Evolutionary conservation across 176 grass and related monocot genomes (phyloP).

Genomic region (Hordeum marinum): DNA sequence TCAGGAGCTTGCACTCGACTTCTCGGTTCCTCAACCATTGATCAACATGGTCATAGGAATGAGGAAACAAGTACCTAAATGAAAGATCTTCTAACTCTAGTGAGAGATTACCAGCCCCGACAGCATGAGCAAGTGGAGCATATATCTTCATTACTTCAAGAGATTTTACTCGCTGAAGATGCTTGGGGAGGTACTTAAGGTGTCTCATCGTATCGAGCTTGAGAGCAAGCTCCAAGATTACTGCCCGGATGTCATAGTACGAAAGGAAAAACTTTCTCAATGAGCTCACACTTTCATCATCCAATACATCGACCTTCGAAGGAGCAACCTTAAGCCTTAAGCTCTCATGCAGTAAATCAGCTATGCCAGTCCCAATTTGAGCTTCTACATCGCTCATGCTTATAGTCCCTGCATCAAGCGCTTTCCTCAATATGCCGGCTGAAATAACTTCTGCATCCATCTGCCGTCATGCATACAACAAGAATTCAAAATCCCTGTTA

Average conservation of each 20-base stretch:
- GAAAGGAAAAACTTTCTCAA: constrained; percentile 82
- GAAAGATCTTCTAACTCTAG: constrained; percentile 90
- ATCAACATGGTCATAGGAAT: constrained; percentile 70
- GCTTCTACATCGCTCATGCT: constrained; percentile 65
- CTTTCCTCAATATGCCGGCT: constrained; percentile 77
- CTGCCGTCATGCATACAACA: constrained; percentile 30
- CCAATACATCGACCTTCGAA: constrained; percentile 64
- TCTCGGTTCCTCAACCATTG: constrained; percentile 73
- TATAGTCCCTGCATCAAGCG: constrained; percentile 65
- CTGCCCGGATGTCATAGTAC: constrained; percentile 86
- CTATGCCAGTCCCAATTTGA: constrained; percentile 54
- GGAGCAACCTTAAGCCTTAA: constrained; percentile 67
- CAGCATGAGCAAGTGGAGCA: constrained; percentile 85
- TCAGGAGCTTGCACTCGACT: constrained; percentile 51
- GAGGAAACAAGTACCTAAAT: constrained; percentile 82
- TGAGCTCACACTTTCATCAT: constrained; percentile 64
- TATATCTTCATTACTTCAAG: constrained; percentile 94
- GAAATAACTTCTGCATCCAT: constrained; percentile 99
- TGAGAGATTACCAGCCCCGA: constrained; percentile 71
- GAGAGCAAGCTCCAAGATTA: constrained; percentile 71
- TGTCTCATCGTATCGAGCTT: constrained; percentile 86
- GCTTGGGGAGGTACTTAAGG: constrained; percentile 68
- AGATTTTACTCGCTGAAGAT: constrained; percentile 63
- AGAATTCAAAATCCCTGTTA: constrained; percentile 1
- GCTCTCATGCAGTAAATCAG: constrained; percentile 77